Conservation (phyloP, 768 basidiomycete species). For the Pleurotus djamor region DNA sequence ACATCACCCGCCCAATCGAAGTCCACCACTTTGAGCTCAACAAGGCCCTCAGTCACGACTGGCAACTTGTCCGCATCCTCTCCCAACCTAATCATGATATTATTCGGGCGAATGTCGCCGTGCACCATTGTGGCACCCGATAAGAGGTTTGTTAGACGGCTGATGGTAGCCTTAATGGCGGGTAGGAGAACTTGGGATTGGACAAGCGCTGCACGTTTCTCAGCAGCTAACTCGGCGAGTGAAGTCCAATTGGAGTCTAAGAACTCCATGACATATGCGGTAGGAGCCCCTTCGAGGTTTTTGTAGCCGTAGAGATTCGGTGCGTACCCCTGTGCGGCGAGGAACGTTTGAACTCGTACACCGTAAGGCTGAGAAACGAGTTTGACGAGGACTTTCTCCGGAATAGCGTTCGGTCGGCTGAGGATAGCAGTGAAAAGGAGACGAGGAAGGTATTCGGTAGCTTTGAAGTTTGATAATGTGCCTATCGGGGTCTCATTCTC, state of each 20-base stretch:
- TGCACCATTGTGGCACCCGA: constrained; percentile 20
- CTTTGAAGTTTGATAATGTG: neutral
- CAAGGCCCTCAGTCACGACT: neutral
- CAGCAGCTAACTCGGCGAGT: neutral
- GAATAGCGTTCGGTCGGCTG: neutral
- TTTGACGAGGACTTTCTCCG: constrained; percentile 27
- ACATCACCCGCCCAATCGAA: constrained; percentile 5
- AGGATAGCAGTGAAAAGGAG: neutral
- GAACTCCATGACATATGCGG: neutral
- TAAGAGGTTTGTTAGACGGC: neutral
- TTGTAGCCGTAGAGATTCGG: constrained; percentile 19
- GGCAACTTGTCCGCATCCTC: neutral
- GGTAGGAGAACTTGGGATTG: neutral
- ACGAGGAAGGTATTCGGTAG: neutral
- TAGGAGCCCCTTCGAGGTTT: constrained; percentile 1
- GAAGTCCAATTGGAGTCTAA: neutral
- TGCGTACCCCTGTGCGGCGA: constrained; percentile 23
- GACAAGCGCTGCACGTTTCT: too few relatives aligned
- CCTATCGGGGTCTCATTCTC: neutral
- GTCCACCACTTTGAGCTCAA: constrained; percentile 1
- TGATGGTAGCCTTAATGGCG: neutral
- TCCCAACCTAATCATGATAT: constrained; percentile 5
- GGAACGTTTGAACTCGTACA: constrained; percentile 23
- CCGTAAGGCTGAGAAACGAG: constrained; percentile 31
- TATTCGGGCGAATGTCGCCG: constrained; percentile 1